phyloP scores from a whole-genome alignment of 1,284 basidiomycete species.

The Filobasidium uniguttulatum region DNA sequence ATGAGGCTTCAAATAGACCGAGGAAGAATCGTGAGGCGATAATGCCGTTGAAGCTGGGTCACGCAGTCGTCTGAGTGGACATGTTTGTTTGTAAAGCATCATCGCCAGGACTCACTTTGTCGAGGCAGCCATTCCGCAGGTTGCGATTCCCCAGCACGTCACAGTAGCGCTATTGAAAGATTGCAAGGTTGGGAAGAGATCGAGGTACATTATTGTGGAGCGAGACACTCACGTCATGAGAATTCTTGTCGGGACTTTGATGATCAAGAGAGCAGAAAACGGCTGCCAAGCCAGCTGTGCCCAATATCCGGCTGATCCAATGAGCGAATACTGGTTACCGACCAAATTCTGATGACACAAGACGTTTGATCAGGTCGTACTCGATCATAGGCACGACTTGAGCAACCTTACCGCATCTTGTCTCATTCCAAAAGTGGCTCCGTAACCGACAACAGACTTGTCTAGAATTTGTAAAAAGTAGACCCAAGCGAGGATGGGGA shows the following conservation, averaged over 20 bases:
- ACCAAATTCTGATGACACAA: constrained; percentile 19
- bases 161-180: not conserved
- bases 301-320: constrained; percentile 16
- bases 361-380: too few relatives aligned
- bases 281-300: constrained; percentile 16
- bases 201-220: not conserved
- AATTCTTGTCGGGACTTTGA: constrained; percentile 19
- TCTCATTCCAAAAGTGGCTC: constrained; percentile 5
- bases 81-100: not conserved
- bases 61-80: not conserved
- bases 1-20: constrained; percentile 25
- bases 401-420: not conserved
- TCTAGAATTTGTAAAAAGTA: constrained; percentile 31
- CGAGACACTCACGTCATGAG: constrained; percentile 21
- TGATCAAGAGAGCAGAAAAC: constrained; percentile 21
- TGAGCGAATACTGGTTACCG: constrained; percentile 12
- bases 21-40: constrained; percentile 24
- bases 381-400: not conserved
- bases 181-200: not conserved
- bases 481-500: constrained; percentile 26
- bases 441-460: constrained; percentile 21
- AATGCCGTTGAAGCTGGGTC: constrained; percentile 14
- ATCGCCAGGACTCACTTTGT: not conserved
- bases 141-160: constrained; percentile 20
- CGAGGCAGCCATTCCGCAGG: constrained; percentile 2